phyloP scores from a whole-genome alignment of 2,329 filamentous ascomycete genomes.

The Trichoderma asperellum region DNA sequence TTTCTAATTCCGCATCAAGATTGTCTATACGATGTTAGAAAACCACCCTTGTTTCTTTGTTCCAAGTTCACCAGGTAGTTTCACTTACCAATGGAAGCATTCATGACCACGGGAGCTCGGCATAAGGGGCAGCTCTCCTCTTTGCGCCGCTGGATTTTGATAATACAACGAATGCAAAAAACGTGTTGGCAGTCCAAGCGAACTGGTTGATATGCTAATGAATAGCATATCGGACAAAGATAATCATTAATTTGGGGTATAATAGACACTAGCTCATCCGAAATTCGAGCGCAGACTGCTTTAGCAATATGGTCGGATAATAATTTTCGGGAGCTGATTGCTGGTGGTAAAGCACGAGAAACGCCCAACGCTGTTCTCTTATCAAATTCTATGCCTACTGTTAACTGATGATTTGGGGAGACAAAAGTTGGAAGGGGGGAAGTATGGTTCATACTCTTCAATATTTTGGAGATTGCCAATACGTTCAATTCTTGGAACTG shows the following conservation, averaged over 20 bases:
- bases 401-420: background rate
- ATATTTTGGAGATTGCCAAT: constrained; percentile 76
- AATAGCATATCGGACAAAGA: constrained; percentile 78
- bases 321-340: constrained; percentile 62
- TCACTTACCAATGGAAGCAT: constrained; percentile 65
- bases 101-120: constrained; percentile 70
- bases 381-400: constrained; percentile 70
- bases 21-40: constrained; percentile 53
- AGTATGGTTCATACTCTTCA: constrained; percentile 68
- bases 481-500: constrained; percentile 85
- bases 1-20: constrained; percentile 69
- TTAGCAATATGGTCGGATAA: constrained; percentile 71
- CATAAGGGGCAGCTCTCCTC: constrained; percentile 77
- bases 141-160: constrained; percentile 74
- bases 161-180: constrained; percentile 82
- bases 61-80: background rate
- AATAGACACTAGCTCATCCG: constrained; percentile 69
- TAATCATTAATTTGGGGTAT: constrained; percentile 87
- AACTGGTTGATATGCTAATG: constrained; percentile 81
- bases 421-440: background rate
- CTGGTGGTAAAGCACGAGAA: constrained; percentile 63
- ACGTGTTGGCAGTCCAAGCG: constrained; percentile 74
- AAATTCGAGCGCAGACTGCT: constrained; percentile 75
- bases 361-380: constrained; percentile 78
- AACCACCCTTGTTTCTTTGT: background rate